Evolutionary conservation across 345 rosid species (phyloP).

Genomic region (Nasturtium officinale): DNA sequence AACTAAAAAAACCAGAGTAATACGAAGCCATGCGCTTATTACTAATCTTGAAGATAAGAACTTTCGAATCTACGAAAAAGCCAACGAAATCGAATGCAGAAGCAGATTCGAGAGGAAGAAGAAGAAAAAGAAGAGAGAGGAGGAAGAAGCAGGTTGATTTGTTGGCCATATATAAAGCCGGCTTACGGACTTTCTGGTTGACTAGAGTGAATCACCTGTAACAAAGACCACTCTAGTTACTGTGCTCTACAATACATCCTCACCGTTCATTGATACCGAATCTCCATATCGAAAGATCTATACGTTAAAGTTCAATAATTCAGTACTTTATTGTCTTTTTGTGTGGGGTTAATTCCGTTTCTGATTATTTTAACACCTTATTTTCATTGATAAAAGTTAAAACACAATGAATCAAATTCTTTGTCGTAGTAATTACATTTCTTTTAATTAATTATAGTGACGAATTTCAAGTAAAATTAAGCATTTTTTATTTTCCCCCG

Average conservation of each 20-base stretch:
- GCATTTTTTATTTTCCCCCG: not conserved
- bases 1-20: constrained; percentile 23
- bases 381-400: constrained; percentile 21
- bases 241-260: not conserved
- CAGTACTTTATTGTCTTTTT: constrained; percentile 27
- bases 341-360: constrained; percentile 17
- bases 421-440: constrained; percentile 4
- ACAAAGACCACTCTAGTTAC: constrained; percentile 1
- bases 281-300: constrained; percentile 23
- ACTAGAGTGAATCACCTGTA: constrained; percentile 28
- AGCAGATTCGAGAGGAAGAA: constrained; percentile 16
- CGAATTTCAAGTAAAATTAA: not conserved
- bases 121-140: not conserved
- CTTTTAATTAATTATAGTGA: not conserved
- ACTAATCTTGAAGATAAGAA: not conserved
- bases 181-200: constrained; percentile 34
- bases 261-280: constrained; percentile 20
- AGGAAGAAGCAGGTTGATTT: constrained; percentile 20
- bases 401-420: constrained; percentile 23
- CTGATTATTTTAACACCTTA: not conserved
- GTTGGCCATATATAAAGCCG: constrained; percentile 32
- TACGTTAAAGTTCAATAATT: constrained; percentile 38
- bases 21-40: constrained; percentile 38
- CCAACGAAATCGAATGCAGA: not conserved
- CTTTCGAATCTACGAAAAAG: not conserved